Conservation (phyloP, 2,329 filamentous ascomycete genomes). For the Fusarium sororula region DNA sequence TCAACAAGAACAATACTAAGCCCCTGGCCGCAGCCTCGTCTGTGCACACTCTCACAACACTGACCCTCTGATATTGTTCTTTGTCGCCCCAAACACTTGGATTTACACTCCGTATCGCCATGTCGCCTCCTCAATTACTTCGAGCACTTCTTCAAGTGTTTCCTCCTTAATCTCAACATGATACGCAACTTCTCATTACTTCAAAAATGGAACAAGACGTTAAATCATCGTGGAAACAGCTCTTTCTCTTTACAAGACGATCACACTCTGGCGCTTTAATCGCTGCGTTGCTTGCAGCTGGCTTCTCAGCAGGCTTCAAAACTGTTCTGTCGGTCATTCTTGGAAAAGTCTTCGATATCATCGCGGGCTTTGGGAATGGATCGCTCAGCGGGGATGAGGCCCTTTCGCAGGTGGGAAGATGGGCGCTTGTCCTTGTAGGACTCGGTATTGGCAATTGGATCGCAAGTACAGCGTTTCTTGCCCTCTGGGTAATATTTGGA, state of each 20-base stretch:
- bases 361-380: conserved; percentile 72
- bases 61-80: conserved; percentile 32
- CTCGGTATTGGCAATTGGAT: conserved; percentile 75
- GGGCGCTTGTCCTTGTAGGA: conserved; percentile 69
- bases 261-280: conserved; percentile 65
- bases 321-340: conserved; percentile 75
- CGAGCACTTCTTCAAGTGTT: background rate
- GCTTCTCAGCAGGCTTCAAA: conserved; percentile 68
- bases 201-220: conserved; percentile 28
- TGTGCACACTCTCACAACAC: conserved; percentile 27
- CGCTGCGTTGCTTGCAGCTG: conserved; percentile 64
- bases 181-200: background rate
- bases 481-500: conserved; percentile 79
- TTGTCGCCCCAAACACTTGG: conserved; percentile 23
- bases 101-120: background rate
- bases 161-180: background rate
- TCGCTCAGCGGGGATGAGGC: conserved; percentile 59
- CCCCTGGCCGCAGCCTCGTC: conserved; percentile 7
- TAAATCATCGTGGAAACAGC: conserved; percentile 50
- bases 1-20: conserved; percentile 34
- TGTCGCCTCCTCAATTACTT: background rate
- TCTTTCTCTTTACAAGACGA: conserved; percentile 79
- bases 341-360: conserved; percentile 77
- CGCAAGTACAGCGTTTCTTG: conserved; percentile 72
- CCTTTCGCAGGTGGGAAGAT: conserved; percentile 63